phyloP scores from a whole-genome alignment of 192 early-diverging fungal genomes.

The Geranomyces variabilis region DNA sequence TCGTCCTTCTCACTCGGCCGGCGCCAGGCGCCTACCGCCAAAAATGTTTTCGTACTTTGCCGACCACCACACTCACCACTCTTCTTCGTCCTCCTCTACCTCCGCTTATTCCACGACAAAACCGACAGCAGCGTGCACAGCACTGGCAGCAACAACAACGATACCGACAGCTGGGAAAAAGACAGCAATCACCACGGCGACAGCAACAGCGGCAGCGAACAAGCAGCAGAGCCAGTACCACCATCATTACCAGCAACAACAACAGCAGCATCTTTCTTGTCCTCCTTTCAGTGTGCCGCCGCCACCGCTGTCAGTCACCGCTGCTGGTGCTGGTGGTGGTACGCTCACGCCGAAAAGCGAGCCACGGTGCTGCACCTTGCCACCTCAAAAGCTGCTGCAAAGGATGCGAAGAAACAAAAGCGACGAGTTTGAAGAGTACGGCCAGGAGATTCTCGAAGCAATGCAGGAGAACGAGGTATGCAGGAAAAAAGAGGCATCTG shows the following conservation, averaged over 20 bases:
- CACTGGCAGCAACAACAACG: background rate
- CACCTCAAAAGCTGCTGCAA: background rate
- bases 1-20: too few relatives aligned
- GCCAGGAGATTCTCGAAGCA: conserved; percentile 34
- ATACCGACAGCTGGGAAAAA: background rate
- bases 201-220: too few relatives aligned
- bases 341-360: conserved; percentile 7
- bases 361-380: background rate
- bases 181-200: too few relatives aligned
- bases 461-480: conserved; percentile 39
- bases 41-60: too few relatives aligned
- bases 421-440: conserved; percentile 38
- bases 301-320: background rate
- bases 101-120: too few relatives aligned
- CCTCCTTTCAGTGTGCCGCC: background rate
- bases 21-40: too few relatives aligned
- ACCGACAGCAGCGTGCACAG: background rate
- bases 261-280: conserved; percentile 6
- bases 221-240: too few relatives aligned
- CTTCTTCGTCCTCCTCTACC: too few relatives aligned
- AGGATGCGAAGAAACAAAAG: background rate
- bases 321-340: too few relatives aligned
- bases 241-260: too few relatives aligned
- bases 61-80: too few relatives aligned
- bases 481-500: background rate